Conservation (phyloP, 2,329 filamentous ascomycete genomes). For the Aspergillus tubingensis region DNA sequence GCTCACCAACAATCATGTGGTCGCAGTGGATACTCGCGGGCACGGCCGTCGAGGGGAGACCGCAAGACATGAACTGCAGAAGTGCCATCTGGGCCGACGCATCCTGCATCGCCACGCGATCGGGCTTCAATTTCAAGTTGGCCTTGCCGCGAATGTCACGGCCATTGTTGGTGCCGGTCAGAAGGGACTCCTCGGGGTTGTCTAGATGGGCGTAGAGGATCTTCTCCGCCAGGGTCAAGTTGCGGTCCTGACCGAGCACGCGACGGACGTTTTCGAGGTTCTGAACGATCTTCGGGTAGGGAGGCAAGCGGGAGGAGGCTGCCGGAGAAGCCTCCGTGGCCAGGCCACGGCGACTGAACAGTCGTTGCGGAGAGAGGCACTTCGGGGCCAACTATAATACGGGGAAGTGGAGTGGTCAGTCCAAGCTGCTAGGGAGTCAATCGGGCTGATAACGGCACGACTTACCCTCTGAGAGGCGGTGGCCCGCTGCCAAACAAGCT, state of each 20-base stretch:
- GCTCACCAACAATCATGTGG: conserved; percentile 95
- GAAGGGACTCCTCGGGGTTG: conserved; percentile 82
- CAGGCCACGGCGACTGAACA: conserved; percentile 34
- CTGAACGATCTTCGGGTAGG: conserved; percentile 78
- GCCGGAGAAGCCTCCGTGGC: conserved; percentile 37
- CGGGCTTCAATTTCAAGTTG: conserved; percentile 95
- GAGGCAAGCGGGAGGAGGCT: conserved; percentile 63
- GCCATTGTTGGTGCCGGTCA: conserved; percentile 81
- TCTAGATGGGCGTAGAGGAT: conserved; percentile 96
- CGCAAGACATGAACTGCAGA: conserved; percentile 97
- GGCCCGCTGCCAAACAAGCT: conserved; percentile 42
- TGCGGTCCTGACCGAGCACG: conserved; percentile 64
- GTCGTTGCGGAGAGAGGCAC: conserved; percentile 36
- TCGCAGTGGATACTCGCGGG: conserved; percentile 98
- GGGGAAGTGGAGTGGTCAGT: conserved; percentile 10
- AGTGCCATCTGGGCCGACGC: conserved; percentile 98
- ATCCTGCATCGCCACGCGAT: conserved; percentile 98
- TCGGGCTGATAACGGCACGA: conserved; percentile 10
- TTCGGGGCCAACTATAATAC: conserved; percentile 32
- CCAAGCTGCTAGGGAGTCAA: background rate
- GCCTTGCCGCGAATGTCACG: conserved; percentile 80
- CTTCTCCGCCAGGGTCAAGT: conserved; percentile 91
- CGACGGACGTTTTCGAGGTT: conserved; percentile 74
- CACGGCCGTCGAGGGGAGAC: conserved; percentile 83
- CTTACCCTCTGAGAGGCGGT: conserved; percentile 41